Percentiles rank a stretch among this genome's conserved stretches.
Evolutionary conservation across 2,329 filamentous ascomycete genomes (phyloP).

Genomic region (Alternaria triticina): DNA sequence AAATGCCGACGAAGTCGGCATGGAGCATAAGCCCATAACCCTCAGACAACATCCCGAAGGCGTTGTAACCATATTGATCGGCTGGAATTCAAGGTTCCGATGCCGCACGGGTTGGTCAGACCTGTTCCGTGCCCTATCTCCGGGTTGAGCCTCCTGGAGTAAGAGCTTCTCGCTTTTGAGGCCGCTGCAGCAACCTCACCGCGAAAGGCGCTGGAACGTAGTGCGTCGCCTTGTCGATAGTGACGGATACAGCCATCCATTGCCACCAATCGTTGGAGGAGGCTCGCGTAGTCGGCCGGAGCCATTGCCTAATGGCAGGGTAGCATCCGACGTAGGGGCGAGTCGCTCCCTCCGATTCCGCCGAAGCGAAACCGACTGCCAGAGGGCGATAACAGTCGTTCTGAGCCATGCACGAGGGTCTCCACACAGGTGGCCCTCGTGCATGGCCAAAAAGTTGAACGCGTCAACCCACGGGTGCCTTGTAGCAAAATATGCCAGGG

Average conservation of each 20-base stretch:
- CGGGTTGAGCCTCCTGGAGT: neutral
- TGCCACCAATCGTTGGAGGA: neutral
- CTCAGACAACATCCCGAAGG: constrained; percentile 3
- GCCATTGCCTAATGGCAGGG: neutral
- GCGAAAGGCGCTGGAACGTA: constrained; percentile 3
- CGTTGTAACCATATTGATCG: constrained; percentile 6
- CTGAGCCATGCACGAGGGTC: neutral
- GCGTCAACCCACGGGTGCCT: constrained; percentile 27
- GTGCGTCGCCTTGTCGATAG: neutral
- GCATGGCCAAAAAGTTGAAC: neutral
- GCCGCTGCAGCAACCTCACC: neutral
- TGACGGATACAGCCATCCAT: neutral
- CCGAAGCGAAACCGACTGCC: neutral
- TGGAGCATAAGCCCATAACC: neutral
- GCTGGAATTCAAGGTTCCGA: neutral
- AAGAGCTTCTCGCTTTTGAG: neutral
- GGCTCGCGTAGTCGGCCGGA: neutral
- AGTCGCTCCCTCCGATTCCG: neutral
- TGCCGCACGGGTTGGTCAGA: constrained; percentile 17
- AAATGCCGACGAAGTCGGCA: constrained; percentile 4
- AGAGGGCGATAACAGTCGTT: neutral
- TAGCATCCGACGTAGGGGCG: neutral
- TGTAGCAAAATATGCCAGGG: constrained; percentile 41
- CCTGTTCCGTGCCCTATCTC: constrained; percentile 17
- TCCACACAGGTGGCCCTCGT: neutral